These are phyloP conservation scores for Cryptosporidium viatorum DNA, from an alignment of 169 alveolate genomes.

Conservation along the genomic window DNA sequence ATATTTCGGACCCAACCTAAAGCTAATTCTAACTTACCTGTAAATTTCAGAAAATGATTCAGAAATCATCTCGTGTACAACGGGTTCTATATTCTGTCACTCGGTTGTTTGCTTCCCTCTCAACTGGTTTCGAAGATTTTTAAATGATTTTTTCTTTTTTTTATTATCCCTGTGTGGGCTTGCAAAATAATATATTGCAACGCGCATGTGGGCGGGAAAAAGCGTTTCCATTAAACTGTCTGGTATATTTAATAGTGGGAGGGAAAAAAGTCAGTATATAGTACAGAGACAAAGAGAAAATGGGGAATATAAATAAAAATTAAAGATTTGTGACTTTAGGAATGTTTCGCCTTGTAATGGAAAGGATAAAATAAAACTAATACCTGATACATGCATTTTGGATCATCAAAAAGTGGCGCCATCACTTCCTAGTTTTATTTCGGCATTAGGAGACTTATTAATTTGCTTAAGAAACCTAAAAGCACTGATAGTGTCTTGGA, in stretches of 20 bases:
- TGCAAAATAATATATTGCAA: constrained; percentile 13
- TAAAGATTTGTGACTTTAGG: not conserved
- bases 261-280: not conserved
- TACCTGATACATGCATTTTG: not conserved
- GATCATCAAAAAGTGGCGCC: not conserved
- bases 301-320: too few relatives aligned
- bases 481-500: constrained; percentile 12
- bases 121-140: not conserved
- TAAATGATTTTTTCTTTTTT: not conserved
- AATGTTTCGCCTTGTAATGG: not conserved
- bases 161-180: constrained; percentile 39
- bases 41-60: constrained; percentile 67
- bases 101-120: not conserved
- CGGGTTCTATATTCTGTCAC: not conserved
- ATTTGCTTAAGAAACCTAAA: constrained; percentile 4
- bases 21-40: constrained; percentile 33
- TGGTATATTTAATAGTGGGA: not conserved
- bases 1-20: too few relatives aligned
- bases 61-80: constrained; percentile 13
- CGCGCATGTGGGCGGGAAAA: constrained; percentile 71
- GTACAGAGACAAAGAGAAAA: not conserved
- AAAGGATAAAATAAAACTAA: not conserved
- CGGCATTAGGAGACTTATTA: not conserved
- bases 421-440: not conserved
- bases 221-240: not conserved